These are phyloP conservation scores for Periconia sp. DNA, from an alignment of 2,329 filamentous ascomycete genomes.

Conservation along the genomic window DNA sequence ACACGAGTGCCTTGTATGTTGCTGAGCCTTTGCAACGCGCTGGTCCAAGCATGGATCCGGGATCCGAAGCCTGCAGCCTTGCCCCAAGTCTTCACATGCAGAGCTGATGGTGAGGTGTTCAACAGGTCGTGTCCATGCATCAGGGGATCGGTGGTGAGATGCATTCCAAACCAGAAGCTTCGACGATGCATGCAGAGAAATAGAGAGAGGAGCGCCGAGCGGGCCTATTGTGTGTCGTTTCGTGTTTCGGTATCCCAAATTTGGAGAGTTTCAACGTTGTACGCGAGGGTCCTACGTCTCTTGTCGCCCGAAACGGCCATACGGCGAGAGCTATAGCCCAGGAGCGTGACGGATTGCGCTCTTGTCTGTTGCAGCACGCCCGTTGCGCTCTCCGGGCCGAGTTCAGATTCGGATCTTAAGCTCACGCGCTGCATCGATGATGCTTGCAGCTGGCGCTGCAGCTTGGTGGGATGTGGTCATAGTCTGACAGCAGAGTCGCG, in stretches of 20 bases:
- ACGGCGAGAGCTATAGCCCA: constrained; percentile 2
- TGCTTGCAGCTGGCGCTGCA: constrained; percentile 7
- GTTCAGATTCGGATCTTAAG: constrained; percentile 8
- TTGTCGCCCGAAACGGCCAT: constrained; percentile 2
- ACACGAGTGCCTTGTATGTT: too few relatives aligned
- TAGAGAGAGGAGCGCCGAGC: too few relatives aligned
- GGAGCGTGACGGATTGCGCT: not conserved
- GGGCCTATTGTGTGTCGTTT: constrained; percentile 6
- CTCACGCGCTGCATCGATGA: constrained; percentile 9
- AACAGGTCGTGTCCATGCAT: too few relatives aligned
- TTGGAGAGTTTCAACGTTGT: constrained; percentile 6
- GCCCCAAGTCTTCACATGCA: too few relatives aligned
- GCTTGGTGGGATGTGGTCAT: not conserved
- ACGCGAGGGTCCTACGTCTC: constrained; percentile 4
- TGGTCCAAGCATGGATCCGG: too few relatives aligned
- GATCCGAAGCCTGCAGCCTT: too few relatives aligned
- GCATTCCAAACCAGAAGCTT: too few relatives aligned
- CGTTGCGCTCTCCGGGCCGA: constrained; percentile 2
- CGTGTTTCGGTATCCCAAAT: constrained; percentile 3
- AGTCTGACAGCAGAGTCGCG: constrained; percentile 2
- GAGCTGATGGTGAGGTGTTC: too few relatives aligned
- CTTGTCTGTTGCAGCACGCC: not conserved
- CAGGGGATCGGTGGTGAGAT: too few relatives aligned
- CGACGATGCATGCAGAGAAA: too few relatives aligned
- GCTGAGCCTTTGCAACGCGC: too few relatives aligned